Base-by-base conservation (phyloP, 2,329 filamentous ascomycete genomes). In the Penicillium sp. region DNA sequence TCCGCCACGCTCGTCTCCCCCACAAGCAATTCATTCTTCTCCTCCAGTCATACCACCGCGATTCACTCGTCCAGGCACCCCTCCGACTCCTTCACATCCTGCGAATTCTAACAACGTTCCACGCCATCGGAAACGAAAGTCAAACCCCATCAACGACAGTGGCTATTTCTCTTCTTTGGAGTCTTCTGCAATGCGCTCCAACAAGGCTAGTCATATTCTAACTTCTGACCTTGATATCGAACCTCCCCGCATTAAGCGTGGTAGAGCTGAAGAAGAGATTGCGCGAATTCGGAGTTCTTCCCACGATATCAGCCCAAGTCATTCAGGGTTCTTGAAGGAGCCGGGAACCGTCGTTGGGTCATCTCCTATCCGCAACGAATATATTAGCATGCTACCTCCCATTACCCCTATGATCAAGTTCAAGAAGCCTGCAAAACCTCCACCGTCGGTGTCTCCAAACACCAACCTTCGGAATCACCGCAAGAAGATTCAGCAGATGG, bases 151-250 rank as follows among this genome's bases (percentile, higher is more conserved):
- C 82, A 92, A 91, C 71, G 95, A 99, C 77, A 98, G 94, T 74
- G 95, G 95, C 46, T 99, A 98, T 78, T 97, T 96, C 75, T 98
- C 95, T 1, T 97, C 93, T 0, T 85, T 98, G 19, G 93, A 97
- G 70, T 98, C 95, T 3, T 98, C 95, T 0, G 92, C 86, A 15
- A 86, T 92, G 75, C 87, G 94, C 62, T 88, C 90, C 52, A 88
- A 89, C 66, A 85, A 87, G 66, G 83, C 86, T 63, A 81, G 81
- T 17, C 83, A 87, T 60, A 83, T 91, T 19, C 83, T 92, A 48
- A 92, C 90, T 4, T 94, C 92, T 0, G 93, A 96, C 71, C 76
- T 84, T 49, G 85, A 87, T 71, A 86, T 89, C 56, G 91, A 93
- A 69, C 88, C 89, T n/a, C 90, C 90, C 54, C 86, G 88, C 59